Evolutionary conservation across 352 stramenopile species (phyloP), one percentile per base, ranked within the genome.

Genomic region (Globisporangium sylvaticum): DNA sequence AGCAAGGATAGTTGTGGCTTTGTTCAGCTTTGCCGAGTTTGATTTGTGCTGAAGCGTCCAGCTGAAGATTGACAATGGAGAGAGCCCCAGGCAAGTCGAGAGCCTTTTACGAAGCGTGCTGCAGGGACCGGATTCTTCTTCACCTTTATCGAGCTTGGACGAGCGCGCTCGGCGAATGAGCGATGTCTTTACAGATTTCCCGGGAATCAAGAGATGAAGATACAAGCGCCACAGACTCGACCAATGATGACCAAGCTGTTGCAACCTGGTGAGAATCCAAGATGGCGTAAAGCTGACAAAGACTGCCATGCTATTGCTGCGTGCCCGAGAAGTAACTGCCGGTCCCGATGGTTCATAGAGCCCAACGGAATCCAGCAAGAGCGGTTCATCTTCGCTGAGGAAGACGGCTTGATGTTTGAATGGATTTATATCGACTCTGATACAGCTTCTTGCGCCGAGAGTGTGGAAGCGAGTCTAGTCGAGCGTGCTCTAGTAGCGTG

Each of bases 381-480:
- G 44, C 62, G 66, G 8, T 78, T 68, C 48, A 46, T 67, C 3
- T 67, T 76, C 22, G 60, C 67, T 18, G 72, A 31, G 6, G 72
- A 78, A 62, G 62, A n/a, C 8, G 72, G 71, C 48, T 56, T 72
- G 20, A 58, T 64, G 24, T 71, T 72, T 18, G 72, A 75, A 31
- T 75, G 64, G 25, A 32, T 68, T 2, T 78, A 69, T 50, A 60
- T 75, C 15, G 52, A 71, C 5, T 70, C 8, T 18, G 34, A 22
- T 42, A 52, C 48, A 27, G 27, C 59, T 55, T 8, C 6, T 15
- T 25, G 14, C 15, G 20, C 4, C 22, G 31, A 73, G 46, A n/a
- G 2, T 25, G 31, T 27, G 3, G 58, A 64, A 20, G 27, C 25
- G 14, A 34, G 10, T 20, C 39, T 64, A 18, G 25, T 46, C 24